A percentile compares a stretch with the other conserved stretches of the same genome.
Evolutionary conservation across 495 filamentous ascomycete genomes (phyloP).

Genomic region (Aspergillus carlsbadensis): DNA sequence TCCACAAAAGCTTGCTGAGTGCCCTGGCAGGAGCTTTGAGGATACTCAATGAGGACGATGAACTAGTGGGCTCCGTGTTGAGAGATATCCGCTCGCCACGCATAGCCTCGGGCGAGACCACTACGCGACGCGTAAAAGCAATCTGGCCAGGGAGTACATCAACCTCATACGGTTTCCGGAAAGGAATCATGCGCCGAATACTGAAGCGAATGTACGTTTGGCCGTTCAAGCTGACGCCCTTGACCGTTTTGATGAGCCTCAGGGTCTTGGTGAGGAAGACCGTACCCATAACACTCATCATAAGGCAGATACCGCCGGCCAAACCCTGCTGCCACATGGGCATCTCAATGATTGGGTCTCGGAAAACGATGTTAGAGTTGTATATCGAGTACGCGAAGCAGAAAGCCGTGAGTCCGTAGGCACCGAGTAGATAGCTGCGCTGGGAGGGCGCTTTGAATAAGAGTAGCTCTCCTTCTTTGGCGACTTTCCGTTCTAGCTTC

Average conservation of each 20-base stretch:
- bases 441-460: conserved; percentile 65
- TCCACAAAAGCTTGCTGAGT: conserved; percentile 33
- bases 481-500: conserved; percentile 35
- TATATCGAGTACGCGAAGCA: conserved; percentile 57
- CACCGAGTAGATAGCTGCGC: conserved; percentile 53
- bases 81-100: conserved; percentile 16
- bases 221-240: conserved; percentile 32
- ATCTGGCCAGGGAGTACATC: conserved; percentile 40
- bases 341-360: conserved; percentile 31
- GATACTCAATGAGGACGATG: conserved; percentile 23
- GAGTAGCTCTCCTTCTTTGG: conserved; percentile 38
- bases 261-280: conserved; percentile 38
- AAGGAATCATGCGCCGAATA: conserved; percentile 43
- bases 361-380: conserved; percentile 48
- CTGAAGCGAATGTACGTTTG: conserved; percentile 34
- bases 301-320: conserved; percentile 41
- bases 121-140: conserved; percentile 36
- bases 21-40: conserved; percentile 40
- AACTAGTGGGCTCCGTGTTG: neutral
- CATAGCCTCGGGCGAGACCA: conserved; percentile 25
- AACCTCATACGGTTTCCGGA: conserved; percentile 37
- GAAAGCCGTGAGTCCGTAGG: conserved; percentile 54
- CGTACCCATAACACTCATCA: conserved; percentile 45
- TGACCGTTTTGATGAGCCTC: conserved; percentile 35
- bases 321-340: conserved; percentile 41